Percentiles rank a stretch among this genome's conserved stretches.
Conservation (phyloP, 2,329 filamentous ascomycete genomes). For the Volutella citrinella region DNA sequence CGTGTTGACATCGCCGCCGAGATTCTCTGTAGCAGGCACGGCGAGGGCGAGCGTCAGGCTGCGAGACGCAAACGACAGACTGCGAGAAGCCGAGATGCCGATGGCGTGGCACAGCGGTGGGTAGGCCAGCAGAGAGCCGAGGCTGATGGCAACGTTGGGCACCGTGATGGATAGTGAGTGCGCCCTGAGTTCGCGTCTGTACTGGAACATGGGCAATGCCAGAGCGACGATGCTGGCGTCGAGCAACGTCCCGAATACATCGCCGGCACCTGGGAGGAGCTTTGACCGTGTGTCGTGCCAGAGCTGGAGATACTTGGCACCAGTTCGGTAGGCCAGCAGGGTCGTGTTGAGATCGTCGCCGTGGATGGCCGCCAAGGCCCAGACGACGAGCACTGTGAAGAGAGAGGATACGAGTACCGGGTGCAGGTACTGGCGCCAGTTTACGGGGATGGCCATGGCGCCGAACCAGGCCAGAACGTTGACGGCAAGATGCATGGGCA, state of each 20-base stretch:
- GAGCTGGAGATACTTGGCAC: conserved; percentile 49
- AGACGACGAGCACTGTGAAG: conserved; percentile 50
- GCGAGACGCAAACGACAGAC: conserved; percentile 53
- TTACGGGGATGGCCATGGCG: conserved; percentile 45
- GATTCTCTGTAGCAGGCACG: conserved; percentile 51
- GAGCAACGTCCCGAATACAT: conserved; percentile 52
- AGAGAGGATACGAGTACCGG: conserved; percentile 56
- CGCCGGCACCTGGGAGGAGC: conserved; percentile 50
- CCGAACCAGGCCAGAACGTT: conserved; percentile 51
- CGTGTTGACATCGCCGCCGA: conserved; percentile 55
- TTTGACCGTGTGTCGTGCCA: conserved; percentile 37
- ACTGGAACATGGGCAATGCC: conserved; percentile 60
- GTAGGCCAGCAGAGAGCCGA: conserved; percentile 55
- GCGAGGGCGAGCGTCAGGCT: conserved; percentile 61
- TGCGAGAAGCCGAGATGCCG: conserved; percentile 50
- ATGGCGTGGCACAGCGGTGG: conserved; percentile 52
- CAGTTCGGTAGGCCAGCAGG: conserved; percentile 49
- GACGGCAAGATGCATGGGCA: conserved; percentile 45
- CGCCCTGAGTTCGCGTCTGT: conserved; percentile 51
- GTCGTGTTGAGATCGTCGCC: conserved; percentile 38
- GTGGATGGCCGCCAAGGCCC: conserved; percentile 46
- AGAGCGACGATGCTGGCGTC: conserved; percentile 58
- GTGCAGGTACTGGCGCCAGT: conserved; percentile 52
- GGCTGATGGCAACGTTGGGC: conserved; percentile 49
- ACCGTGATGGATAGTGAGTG: conserved; percentile 54